Conservation (phyloP, 352 stramenopile genomes). For the Vaucheria bursata region DNA sequence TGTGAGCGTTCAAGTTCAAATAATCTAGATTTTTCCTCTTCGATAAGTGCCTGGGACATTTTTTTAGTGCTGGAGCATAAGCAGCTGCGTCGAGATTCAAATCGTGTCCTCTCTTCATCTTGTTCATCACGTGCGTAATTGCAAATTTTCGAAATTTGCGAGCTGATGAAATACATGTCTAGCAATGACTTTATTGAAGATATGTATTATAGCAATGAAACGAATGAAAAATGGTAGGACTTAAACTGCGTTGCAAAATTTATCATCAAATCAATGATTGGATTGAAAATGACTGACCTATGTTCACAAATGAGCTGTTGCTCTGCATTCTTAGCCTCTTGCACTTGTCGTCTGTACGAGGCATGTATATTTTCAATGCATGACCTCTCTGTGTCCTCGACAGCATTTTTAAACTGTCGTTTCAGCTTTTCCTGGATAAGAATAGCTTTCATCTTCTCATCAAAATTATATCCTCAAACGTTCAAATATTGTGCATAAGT, state of each 20-base stretch:
- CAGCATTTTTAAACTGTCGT: neutral
- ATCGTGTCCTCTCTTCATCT: neutral
- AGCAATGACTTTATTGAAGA: neutral
- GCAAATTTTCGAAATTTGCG: neutral
- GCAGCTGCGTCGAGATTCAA: neutral
- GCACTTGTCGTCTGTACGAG: neutral
- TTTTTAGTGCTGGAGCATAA: neutral
- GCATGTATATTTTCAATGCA: neutral
- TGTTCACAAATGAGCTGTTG: neutral
- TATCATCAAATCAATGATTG: neutral
- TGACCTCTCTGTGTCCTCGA: neutral
- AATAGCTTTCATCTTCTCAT: neutral
- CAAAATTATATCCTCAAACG: neutral
- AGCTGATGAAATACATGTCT: neutral
- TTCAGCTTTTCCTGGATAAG: neutral
- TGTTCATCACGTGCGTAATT: neutral
- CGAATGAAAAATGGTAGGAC: neutral
- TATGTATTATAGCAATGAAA: neutral
- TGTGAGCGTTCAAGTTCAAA: no score
- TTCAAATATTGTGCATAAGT: neutral
- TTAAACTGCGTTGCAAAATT: neutral
- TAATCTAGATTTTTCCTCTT: no score
- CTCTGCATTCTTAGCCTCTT: neutral
- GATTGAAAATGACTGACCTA: neutral
- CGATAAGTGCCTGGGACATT: neutral